Conservation (phyloP, 2,329 filamentous ascomycete species). For the Periconia macrospinosa region DNA sequence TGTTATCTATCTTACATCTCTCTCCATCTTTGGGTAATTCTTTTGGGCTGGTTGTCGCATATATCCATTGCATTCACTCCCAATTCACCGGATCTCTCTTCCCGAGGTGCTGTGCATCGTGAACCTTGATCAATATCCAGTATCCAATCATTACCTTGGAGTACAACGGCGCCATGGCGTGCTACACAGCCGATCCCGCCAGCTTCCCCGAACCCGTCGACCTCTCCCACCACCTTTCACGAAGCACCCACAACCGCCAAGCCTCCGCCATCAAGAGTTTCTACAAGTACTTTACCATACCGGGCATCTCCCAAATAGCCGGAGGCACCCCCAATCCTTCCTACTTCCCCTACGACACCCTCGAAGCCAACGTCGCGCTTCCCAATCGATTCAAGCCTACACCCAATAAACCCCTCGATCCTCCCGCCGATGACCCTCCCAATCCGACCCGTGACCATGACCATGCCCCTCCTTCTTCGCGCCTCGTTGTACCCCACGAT, state of each 20-base stretch:
- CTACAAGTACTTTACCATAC: constrained; percentile 79
- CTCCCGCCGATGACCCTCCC: constrained; percentile 32
- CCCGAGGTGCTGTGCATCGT: no score
- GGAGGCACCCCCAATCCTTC: constrained; percentile 74
- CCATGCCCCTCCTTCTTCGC: constrained; percentile 41
- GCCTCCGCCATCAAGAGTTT: constrained; percentile 75
- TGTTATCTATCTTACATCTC: no score
- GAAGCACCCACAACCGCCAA: constrained; percentile 65
- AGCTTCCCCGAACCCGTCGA: constrained; percentile 63
- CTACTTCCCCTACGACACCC: constrained; percentile 88
- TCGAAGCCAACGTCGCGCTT: constrained; percentile 77
- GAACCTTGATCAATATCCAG: no score
- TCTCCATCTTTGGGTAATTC: no score
- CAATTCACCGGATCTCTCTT: no score
- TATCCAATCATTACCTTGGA: background rate
- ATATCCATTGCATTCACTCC: no score
- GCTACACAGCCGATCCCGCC: constrained; percentile 22
- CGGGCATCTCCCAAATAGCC: constrained; percentile 63
- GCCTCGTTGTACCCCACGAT: constrained; percentile 73
- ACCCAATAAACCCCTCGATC: constrained; percentile 61
- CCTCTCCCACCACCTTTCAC: constrained; percentile 77
- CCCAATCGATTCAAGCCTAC: constrained; percentile 75
- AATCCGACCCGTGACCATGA: constrained; percentile 26
- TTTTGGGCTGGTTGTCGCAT: no score
- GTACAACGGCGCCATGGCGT: constrained; percentile 19